Percentiles rank a stretch among this genome's conserved stretches.
Evolutionary conservation across 768 basidiomycete genomes (phyloP).

Genomic region (Boletus vermiculosoides): DNA sequence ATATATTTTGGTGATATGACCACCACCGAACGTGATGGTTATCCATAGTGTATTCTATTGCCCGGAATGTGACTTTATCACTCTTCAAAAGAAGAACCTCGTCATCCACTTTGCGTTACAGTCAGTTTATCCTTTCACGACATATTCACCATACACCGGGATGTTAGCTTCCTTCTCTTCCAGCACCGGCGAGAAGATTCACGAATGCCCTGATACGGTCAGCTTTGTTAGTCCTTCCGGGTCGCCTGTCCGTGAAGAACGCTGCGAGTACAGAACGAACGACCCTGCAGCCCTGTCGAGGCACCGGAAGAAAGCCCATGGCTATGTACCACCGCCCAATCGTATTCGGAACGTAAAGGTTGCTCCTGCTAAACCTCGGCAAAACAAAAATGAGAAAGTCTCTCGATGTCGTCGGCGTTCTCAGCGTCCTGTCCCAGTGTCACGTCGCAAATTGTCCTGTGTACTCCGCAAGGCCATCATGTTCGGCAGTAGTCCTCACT

Average conservation of each 20-base stretch:
- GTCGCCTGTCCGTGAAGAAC: background rate
- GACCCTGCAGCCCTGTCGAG: slow-evolving; percentile 29
- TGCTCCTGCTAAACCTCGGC: background rate
- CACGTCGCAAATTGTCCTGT: background rate
- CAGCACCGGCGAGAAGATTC: slow-evolving; percentile 24
- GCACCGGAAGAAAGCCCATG: slow-evolving; percentile 26
- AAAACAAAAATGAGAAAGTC: background rate
- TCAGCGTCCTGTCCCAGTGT: background rate
- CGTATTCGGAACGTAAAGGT: background rate
- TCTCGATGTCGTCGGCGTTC: background rate
- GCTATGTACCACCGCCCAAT: slow-evolving; percentile 14
- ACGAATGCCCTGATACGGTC: slow-evolving; percentile 15
- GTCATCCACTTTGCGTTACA: slow-evolving; percentile 21
- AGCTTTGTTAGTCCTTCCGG: background rate
- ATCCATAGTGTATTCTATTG: slow-evolving; percentile 20
- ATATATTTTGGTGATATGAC: background rate
- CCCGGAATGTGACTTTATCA: slow-evolving; percentile 17
- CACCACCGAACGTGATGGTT: background rate
- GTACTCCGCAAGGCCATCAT: background rate
- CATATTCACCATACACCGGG: background rate
- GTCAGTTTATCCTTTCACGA: slow-evolving; percentile 2
- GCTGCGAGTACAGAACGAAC: slow-evolving; percentile 23
- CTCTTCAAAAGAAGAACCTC: slow-evolving; percentile 21
- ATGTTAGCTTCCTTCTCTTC: background rate
- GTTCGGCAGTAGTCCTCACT: background rate